Base-by-base conservation (phyloP, 441 rosid species). In the Erodium moschatum region DNA sequence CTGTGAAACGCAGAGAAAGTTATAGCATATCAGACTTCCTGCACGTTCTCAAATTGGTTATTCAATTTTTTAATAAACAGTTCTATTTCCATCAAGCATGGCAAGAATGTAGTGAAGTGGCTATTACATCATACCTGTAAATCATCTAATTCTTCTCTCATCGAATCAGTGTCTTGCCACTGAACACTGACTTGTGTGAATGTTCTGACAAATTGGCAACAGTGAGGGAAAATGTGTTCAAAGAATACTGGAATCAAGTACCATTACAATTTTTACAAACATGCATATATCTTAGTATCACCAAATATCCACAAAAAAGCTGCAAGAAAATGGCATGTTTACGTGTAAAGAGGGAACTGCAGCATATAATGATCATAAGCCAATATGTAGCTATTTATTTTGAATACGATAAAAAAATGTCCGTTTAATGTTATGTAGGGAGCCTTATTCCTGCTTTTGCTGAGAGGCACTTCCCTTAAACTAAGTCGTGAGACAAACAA, bases 131-230 rank as follows among this genome's bases (percentile, higher is more conserved):
- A 64, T 66, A 88, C 98, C 95, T 95, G 99, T 73, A 95, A 78
- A 83, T 95, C 98, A 82, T 95, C 99, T 75, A 95, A 81, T 76
- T 95, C 98, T 79, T 95, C 99, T 78, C 99, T 89, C 97, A 95
- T 85, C 21, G 99, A 83, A 83, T 95, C 99, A 72, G 89, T 90
- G 64, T 95, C 99, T 86, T 92, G 97, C 99, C 99, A 95, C 81
- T 95, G 98, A 50, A 86, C 82, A 74, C 98, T 92, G 76, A 95
- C 98, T 89, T 95, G 99, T 5, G 99, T 92, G 82, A 95, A 95
- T 75, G 99, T 95, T 87, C 99, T 95, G 83, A 75, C 70, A 68
- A 76, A 67, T 5, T 67, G 42, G 19, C 19, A 75, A 77, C 56
- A 64, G 69, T 58, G 24, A 71, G 38, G 69, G 46, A 74, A 70